phyloP scores from a whole-genome alignment of 2,329 filamentous ascomycete species.

The Huntiella bhutanensis region DNA sequence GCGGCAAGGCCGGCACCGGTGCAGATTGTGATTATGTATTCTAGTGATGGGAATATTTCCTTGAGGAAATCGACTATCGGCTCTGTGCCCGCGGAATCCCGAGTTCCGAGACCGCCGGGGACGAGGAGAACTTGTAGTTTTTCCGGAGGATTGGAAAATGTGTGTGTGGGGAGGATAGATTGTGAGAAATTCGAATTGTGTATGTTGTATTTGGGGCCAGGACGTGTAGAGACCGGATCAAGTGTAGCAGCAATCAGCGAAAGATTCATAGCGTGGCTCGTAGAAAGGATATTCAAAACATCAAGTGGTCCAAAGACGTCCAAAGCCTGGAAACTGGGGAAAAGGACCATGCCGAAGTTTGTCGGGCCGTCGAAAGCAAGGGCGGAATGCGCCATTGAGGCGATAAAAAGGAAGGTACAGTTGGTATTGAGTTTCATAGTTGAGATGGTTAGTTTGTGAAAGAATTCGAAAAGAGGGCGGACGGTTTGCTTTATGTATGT shows the following conservation, averaged over 20 bases:
- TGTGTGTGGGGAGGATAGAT: conserved; percentile 25
- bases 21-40: conserved; percentile 45
- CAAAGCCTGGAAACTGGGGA: conserved; percentile 25
- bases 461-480: too few species aligned
- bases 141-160: conserved; percentile 30
- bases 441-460: too few species aligned
- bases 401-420: too few species aligned
- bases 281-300: conserved; percentile 23
- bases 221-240: conserved; percentile 23
- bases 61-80: conserved; percentile 23
- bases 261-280: conserved; percentile 21
- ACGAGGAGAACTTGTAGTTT: conserved; percentile 46
- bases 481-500: too few species aligned
- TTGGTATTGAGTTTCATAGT: too few species aligned
- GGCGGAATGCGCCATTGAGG: too few species aligned
- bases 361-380: background rate
- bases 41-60: conserved; percentile 26
- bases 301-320: conserved; percentile 30
- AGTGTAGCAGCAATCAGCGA: conserved; percentile 23
- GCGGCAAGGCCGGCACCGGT: conserved; percentile 43
- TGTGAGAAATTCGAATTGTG: conserved; percentile 21
- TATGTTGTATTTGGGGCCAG: conserved; percentile 15
- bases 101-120: conserved; percentile 39
- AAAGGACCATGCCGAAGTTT: conserved; percentile 25
- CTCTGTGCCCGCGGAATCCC: conserved; percentile 16